Evolutionary conservation across 2,329 filamentous ascomycete genomes (phyloP).

Genomic region (Aspergillus tanneri): DNA sequence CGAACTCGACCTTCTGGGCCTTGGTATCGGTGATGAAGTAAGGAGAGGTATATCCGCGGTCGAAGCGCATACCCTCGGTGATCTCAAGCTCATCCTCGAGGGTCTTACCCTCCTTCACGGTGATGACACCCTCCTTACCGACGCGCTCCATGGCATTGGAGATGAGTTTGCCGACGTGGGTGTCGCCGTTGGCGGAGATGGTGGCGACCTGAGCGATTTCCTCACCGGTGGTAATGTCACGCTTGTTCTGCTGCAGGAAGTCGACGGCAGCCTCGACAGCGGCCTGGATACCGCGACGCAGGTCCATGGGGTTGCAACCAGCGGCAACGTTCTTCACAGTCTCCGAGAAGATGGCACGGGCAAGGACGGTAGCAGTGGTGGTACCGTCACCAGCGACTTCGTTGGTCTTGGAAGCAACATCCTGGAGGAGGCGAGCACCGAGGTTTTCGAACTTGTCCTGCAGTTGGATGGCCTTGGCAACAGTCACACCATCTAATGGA

Average conservation of each 20-base stretch:
- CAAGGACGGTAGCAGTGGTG: slow-evolving; percentile 95
- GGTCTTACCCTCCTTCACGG: slow-evolving; percentile 99
- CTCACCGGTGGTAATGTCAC: slow-evolving; percentile 93
- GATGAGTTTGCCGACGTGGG: slow-evolving; percentile 91
- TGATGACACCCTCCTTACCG: slow-evolving; percentile 99
- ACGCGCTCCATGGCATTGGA: slow-evolving; percentile 99
- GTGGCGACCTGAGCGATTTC: slow-evolving; percentile 98
- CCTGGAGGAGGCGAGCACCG: slow-evolving; percentile 91
- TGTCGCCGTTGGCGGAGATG: slow-evolving; percentile 96
- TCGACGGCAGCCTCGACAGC: slow-evolving; percentile 93
- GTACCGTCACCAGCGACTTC: slow-evolving; percentile 98
- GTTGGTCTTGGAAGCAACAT: slow-evolving; percentile 99
- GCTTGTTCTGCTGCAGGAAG: slow-evolving; percentile 92
- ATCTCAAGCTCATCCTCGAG: slow-evolving; percentile 96
- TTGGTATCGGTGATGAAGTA: slow-evolving; percentile 99
- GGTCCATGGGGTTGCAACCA: slow-evolving; percentile 99
- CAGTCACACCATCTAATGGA: slow-evolving; percentile 74
- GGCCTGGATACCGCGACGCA: slow-evolving; percentile 93
- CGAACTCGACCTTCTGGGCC: slow-evolving; percentile 98
- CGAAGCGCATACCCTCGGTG: slow-evolving; percentile 99
- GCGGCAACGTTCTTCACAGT: slow-evolving; percentile 99
- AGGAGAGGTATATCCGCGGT: slow-evolving; percentile 95
- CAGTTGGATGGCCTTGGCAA: slow-evolving; percentile 83
- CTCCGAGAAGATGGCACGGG: slow-evolving; percentile 98
- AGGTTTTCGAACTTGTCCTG: slow-evolving; percentile 99